These are phyloP conservation scores for Dactylellina haptotyla DNA, from an alignment of 2,329 filamentous ascomycete genomes.

Conservation along the genomic window DNA sequence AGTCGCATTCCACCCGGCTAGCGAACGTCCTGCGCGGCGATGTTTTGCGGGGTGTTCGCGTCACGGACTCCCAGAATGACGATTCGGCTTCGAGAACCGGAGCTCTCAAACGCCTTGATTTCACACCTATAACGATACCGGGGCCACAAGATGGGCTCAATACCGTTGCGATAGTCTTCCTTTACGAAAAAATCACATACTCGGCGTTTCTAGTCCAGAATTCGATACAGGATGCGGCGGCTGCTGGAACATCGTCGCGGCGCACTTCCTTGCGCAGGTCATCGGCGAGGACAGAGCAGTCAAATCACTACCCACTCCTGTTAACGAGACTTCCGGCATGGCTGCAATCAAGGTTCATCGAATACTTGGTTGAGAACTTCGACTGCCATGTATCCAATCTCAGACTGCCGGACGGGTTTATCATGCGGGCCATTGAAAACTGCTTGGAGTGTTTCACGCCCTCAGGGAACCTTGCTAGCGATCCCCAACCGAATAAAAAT, in stretches of 20 bases:
- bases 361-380: constrained; percentile 38
- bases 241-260: not conserved
- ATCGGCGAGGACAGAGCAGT: constrained; percentile 1
- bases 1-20: constrained; percentile 26
- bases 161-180: constrained; percentile 21
- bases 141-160: not conserved
- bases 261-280: constrained; percentile 24
- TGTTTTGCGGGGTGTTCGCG: constrained; percentile 48
- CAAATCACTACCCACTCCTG: constrained; percentile 39
- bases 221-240: not conserved
- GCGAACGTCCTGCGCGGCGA: constrained; percentile 43
- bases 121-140: constrained; percentile 23
- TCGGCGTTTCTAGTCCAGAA: constrained; percentile 35
- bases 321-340: constrained; percentile 39
- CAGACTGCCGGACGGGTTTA: constrained; percentile 28
- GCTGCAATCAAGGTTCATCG: constrained; percentile 32
- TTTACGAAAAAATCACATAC: constrained; percentile 47
- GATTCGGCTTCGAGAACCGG: constrained; percentile 35
- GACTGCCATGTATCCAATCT: constrained; percentile 43
- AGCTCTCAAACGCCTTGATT: constrained; percentile 22
- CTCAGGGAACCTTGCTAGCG: not conserved
- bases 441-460: constrained; percentile 15
- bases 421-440: constrained; percentile 27
- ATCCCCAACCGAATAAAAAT: constrained; percentile 33
- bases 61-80: constrained; percentile 25